Base-by-base conservation (phyloP, 2,329 filamentous ascomycete species). In the Raffaelea ambrosiae region DNA sequence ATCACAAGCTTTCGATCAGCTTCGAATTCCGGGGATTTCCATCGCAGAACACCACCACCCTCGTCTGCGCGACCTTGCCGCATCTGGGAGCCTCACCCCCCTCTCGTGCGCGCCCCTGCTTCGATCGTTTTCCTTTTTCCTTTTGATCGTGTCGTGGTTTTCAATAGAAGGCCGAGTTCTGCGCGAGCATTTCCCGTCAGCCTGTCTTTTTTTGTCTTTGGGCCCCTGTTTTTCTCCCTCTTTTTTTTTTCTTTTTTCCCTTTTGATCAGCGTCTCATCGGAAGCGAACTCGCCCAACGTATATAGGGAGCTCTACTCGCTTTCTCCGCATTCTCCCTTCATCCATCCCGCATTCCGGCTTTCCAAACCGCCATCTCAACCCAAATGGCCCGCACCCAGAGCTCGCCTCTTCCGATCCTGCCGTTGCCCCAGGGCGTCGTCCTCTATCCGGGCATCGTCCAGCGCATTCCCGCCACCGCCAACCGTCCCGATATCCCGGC, bases 401-500 rank as follows among this genome's bases (percentile, higher is more conserved):
- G 70, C 48, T 64, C 67, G 40, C 68, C 67, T 47, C 66, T 95
- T 31, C 86, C 91, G 41, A 70, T 97, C 58, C 84, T 97, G 56
- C 87, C 89, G 35, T 78, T 97, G 40, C 81, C 88, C 46, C 82
- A 84, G 60, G 86, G 84, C 55, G 79, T 81, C 53, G 86, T 96
- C 55, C 80, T 97, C 38, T 78, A 95, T 10, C 93, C 93, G 4
- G 88, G 89, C 53, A 81, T 90, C 48, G 82, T 90, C 44, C 78
- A 95, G 57, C 85, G 90, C 57, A 86, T 97, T 55, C 82, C 88
- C 47, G 84, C 96, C 46, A 81, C 84, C 38, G 83, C 75, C 35
- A 75, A 84, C 64, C 87, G 91, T 45, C 82, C 88, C 55, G 93
- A 97, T 66, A 84, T 97, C 55, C 84, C 88, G 46, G 86, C 91